Evolutionary conservation across 2,329 filamentous ascomycete genomes (phyloP), one percentile per base, ranked within the genome.

Genomic region (Clonostachys sp.): DNA sequence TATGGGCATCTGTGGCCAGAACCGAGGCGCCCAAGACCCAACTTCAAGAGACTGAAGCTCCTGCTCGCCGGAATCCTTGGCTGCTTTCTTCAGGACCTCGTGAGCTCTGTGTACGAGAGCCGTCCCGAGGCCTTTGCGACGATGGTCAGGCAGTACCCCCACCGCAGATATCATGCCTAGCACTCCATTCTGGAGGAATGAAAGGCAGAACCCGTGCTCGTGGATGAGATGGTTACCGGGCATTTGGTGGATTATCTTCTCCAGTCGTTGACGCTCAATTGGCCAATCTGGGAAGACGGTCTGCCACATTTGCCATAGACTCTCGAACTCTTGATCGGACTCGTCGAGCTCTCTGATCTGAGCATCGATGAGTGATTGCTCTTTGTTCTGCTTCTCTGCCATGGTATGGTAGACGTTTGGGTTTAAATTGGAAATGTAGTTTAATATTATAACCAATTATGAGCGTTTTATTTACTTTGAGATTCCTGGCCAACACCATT

Each of bases 1-100:
- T 0, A 5, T 44, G 2, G 57, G 57, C 40, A 59, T 48, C 44
- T 51, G 54, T 2, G 51, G 49, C 55, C 57, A 59, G 38, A 59
- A 57, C 1, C 57, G 50, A 5, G 57, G 57, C 10, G 48, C 46
- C 1, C 20, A 24, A 5, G 57, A 57, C 4, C 57, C 57, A 5
- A 59, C 24, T 8, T 49, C 55, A 10, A 59, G 2, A 9, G 55
- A 50, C 2, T 44, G 40, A 1, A 59, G 36, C 1, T 49, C 51
- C 0, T 34, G 3, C 24, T 30, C 45, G 12, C 33, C 45, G 12
- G n/a, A 6, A 4, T 42, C 34, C 13, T 13, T 16, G 9, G 52
- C 51, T 0, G 33, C 45, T 0, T 51, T 8, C 34, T 4, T 50
- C 34, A 59, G 4, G 0, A 33, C 52, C 9, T 12, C 3, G 16